These are phyloP conservation scores for Cercospora sesami DNA, from an alignment of 2,329 filamentous ascomycete genomes.

Conservation along the genomic window DNA sequence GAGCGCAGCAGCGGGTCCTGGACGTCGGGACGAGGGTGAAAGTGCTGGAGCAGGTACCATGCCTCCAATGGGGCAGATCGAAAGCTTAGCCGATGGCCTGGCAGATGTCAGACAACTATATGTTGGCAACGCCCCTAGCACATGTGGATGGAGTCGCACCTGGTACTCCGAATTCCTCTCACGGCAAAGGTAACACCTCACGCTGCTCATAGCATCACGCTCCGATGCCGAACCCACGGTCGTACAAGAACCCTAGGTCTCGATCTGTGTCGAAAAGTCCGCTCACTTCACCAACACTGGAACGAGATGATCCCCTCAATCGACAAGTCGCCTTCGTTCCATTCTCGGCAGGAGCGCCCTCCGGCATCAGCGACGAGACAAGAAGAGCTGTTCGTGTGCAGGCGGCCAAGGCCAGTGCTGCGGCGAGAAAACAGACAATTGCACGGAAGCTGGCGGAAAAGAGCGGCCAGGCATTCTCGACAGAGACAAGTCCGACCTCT, in stretches of 20 bases:
- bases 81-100: constrained; percentile 18
- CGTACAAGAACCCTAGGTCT: constrained; percentile 12
- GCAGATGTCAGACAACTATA: constrained; percentile 16
- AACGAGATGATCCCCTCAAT: constrained; percentile 20
- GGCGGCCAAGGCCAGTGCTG: constrained; percentile 26
- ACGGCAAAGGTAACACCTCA: neutral
- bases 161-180: neutral
- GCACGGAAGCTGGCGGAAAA: constrained; percentile 22
- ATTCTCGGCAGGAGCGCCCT: constrained; percentile 26
- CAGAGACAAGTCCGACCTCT: constrained; percentile 15
- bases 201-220: neutral
- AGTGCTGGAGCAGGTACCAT: constrained; percentile 18
- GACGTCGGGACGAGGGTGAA: constrained; percentile 5
- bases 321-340: constrained; percentile 28
- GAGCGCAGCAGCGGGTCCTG: constrained; percentile 11
- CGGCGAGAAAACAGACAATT: constrained; percentile 26
- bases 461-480: constrained; percentile 8
- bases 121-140: constrained; percentile 11
- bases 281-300: constrained; percentile 15
- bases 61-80: constrained; percentile 17
- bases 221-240: constrained; percentile 18
- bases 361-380: constrained; percentile 25
- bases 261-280: constrained; percentile 22
- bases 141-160: neutral
- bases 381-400: constrained; percentile 29